Evolutionary conservation across 495 filamentous ascomycete species (phyloP).

Genomic region (Rostrohypoxylon terebratum): DNA sequence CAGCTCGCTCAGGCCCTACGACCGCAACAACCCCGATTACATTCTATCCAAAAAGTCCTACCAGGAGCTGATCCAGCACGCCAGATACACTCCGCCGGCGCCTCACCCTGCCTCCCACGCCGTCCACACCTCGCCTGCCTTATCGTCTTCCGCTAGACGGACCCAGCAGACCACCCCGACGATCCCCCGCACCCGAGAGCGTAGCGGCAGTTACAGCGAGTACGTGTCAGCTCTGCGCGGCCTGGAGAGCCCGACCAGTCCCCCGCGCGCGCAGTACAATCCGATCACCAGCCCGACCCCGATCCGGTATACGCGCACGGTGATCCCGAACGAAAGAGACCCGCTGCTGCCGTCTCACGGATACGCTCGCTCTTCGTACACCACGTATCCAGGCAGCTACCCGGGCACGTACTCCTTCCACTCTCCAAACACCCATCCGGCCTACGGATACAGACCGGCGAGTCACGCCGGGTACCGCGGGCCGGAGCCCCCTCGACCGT

Average conservation of each 20-base stretch:
- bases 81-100: conserved; percentile 30
- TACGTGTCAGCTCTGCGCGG: conserved; percentile 27
- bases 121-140: not conserved
- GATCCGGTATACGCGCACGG: conserved; percentile 3
- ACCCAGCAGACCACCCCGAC: not conserved
- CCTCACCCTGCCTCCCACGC: conserved; percentile 25
- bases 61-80: conserved; percentile 33
- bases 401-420: not conserved
- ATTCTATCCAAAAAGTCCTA: conserved; percentile 38
- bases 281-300: not conserved
- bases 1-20: conserved; percentile 23
- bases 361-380: conserved; percentile 9
- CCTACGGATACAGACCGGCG: not conserved
- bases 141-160: conserved; percentile 18
- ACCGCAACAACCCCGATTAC: conserved; percentile 30
- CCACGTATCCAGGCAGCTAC: conserved; percentile 2
- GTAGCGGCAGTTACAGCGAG: conserved; percentile 38
- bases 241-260: conserved; percentile 19
- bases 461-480: not conserved
- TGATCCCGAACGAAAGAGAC: conserved; percentile 19
- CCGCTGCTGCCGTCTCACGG: conserved; percentile 10
- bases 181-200: conserved; percentile 17
- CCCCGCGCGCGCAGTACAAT: conserved; percentile 7
- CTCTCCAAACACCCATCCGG: not conserved
- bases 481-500: conserved; percentile 1